phyloP scores from a whole-genome alignment of 768 basidiomycete genomes.

The Hypsizygus marmoreus region DNA sequence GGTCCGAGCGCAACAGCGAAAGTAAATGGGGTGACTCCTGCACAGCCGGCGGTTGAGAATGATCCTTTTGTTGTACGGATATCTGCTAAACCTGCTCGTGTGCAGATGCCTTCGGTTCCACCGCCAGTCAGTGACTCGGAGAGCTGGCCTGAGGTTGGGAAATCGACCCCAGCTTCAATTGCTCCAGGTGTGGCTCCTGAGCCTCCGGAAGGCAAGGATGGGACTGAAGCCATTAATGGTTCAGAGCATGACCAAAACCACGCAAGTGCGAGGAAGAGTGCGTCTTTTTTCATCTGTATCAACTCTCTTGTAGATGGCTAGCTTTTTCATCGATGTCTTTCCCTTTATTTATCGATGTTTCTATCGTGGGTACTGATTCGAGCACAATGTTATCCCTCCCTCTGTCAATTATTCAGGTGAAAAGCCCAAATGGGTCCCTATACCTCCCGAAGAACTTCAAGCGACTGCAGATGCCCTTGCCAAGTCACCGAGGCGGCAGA shows the following conservation, averaged over 20 bases:
- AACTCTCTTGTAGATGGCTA: background rate
- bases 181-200: conserved; percentile 5
- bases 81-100: conserved; percentile 17
- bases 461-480: conserved; percentile 47
- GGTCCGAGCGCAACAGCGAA: conserved; percentile 11
- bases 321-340: conserved; percentile 2
- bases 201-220: conserved; percentile 11
- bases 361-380: conserved; percentile 3
- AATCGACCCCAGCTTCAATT: conserved; percentile 20
- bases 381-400: conserved; percentile 4
- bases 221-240: conserved; percentile 9
- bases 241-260: no score
- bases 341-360: background rate
- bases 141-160: conserved; percentile 50
- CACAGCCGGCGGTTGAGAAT: conserved; percentile 22
- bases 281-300: background rate
- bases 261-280: no score
- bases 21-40: conserved; percentile 8
- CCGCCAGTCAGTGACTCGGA: conserved; percentile 35
- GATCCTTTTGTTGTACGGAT: conserved; percentile 50
- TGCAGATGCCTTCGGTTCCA: conserved; percentile 25
- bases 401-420: conserved; percentile 36
- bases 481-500: conserved; percentile 15
- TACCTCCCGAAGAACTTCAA: conserved; percentile 57
- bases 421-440: conserved; percentile 64